These are phyloP conservation scores for Neonectria neomacrospora DNA, from an alignment of 2,329 filamentous ascomycete species.

Conservation along the genomic window DNA sequence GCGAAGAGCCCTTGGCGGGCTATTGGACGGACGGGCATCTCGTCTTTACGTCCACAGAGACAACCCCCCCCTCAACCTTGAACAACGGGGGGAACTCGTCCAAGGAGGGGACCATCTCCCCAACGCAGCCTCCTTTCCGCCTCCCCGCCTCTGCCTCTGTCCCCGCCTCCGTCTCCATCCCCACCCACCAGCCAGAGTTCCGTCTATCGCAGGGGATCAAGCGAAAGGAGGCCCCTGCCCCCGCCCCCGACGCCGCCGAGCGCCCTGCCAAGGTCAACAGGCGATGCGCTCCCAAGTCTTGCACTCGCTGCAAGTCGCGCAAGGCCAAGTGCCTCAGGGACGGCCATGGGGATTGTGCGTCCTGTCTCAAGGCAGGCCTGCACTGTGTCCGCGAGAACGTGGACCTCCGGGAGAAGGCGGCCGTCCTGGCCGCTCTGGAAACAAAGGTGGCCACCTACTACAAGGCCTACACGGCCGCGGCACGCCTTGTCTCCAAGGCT, in stretches of 20 bases:
- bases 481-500: background rate
- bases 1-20: background rate
- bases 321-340: conserved; percentile 11
- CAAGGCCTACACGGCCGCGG: background rate
- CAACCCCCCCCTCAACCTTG: too few species aligned
- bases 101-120: background rate
- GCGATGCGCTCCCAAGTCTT: conserved; percentile 1
- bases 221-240: background rate
- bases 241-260: background rate
- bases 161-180: too few species aligned
- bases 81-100: too few species aligned
- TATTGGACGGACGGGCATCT: background rate
- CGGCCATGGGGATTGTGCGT: background rate
- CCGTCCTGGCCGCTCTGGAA: background rate
- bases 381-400: background rate
- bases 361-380: background rate
- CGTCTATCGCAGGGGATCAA: background rate
- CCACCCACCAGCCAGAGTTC: background rate
- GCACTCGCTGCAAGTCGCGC: conserved; percentile 3
- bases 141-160: too few species aligned
- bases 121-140: too few species aligned
- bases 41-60: too few species aligned
- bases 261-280: background rate
- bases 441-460: background rate
- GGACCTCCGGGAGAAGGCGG: conserved; percentile 5